Evolutionary conservation across 1,139 yeast species (phyloP).

Genomic region (Geotrichum europaeum): DNA sequence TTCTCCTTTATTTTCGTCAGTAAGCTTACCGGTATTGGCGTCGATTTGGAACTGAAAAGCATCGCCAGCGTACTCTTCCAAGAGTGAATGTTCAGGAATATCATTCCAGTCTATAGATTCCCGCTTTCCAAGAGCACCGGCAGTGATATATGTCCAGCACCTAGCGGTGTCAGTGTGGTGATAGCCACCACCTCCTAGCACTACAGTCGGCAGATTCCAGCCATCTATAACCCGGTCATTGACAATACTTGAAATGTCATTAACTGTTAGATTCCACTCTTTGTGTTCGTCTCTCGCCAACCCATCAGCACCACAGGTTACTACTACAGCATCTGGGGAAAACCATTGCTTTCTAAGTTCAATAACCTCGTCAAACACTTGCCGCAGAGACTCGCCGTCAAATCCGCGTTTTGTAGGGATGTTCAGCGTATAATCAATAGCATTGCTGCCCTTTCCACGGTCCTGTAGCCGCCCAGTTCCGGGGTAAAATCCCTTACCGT

Average conservation of each 20-base stretch:
- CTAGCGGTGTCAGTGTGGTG: slow-evolving; percentile 58
- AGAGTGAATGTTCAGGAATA: slow-evolving; percentile 49
- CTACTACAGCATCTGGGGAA: slow-evolving; percentile 49
- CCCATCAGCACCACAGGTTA: slow-evolving; percentile 74
- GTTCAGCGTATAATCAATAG: slow-evolving; percentile 39
- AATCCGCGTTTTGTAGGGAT: slow-evolving; percentile 57
- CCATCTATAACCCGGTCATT: slow-evolving; percentile 30
- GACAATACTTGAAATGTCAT: slow-evolving; percentile 44
- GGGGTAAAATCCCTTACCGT: slow-evolving; percentile 65
- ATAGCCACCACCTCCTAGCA: slow-evolving; percentile 79
- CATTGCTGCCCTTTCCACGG: slow-evolving; percentile 33
- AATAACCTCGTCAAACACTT: slow-evolving; percentile 41
- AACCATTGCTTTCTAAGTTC: slow-evolving; percentile 40
- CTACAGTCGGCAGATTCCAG: slow-evolving; percentile 37
- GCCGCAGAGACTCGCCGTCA: slow-evolving; percentile 40
- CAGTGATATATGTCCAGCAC: slow-evolving; percentile 57
- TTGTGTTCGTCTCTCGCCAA: slow-evolving; percentile 50
- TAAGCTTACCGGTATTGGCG: slow-evolving; percentile 33
- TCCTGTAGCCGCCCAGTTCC: slow-evolving; percentile 51
- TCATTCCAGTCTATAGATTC: slow-evolving; percentile 32
- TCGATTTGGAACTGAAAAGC: slow-evolving; percentile 51
- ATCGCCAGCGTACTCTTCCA: slow-evolving; percentile 44
- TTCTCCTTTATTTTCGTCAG: slow-evolving; percentile 38
- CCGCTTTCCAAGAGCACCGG: slow-evolving; percentile 29
- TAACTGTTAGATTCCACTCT: slow-evolving; percentile 64